Evolutionary conservation across 768 basidiomycete species (phyloP).

Genomic region (Cystofilobasidium macerans): DNA sequence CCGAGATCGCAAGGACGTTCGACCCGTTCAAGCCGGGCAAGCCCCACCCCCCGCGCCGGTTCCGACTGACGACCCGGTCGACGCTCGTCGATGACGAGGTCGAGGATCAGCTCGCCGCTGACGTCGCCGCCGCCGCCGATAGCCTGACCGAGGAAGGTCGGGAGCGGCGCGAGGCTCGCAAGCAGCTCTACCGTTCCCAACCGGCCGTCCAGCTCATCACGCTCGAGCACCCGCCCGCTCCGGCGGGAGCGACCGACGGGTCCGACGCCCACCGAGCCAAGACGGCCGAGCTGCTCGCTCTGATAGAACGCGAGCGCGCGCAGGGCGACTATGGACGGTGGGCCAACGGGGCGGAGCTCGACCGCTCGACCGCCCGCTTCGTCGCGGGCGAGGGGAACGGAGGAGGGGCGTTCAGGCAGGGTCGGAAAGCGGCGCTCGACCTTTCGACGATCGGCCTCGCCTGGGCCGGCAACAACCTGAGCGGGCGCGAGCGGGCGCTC

Average conservation of each 20-base stretch:
- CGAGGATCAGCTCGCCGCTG: neutral
- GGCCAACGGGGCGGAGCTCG: neutral
- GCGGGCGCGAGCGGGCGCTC: neutral
- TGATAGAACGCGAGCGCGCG: neutral
- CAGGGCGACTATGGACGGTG: neutral
- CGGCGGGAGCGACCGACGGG: neutral
- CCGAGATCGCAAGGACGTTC: neutral
- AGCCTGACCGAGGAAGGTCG: neutral
- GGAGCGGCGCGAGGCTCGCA: neutral
- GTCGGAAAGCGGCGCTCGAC: neutral
- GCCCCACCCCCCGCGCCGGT: neutral
- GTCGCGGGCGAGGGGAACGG: neutral
- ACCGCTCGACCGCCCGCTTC: neutral
- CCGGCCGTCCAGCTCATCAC: neutral
- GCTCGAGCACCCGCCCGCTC: neutral
- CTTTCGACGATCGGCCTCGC: neutral
- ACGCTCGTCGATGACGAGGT: neutral
- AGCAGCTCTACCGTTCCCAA: neutral
- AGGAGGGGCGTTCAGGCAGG: neutral
- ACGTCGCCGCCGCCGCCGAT: neutral
- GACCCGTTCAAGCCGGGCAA: conserved; percentile 2
- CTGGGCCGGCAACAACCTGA: neutral
- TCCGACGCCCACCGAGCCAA: no score
- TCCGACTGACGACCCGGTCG: neutral
- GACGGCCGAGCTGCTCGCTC: neutral